These are phyloP conservation scores for Puccinia horiana DNA, from an alignment of 1,284 basidiomycete genomes.

Conservation along the genomic window DNA sequence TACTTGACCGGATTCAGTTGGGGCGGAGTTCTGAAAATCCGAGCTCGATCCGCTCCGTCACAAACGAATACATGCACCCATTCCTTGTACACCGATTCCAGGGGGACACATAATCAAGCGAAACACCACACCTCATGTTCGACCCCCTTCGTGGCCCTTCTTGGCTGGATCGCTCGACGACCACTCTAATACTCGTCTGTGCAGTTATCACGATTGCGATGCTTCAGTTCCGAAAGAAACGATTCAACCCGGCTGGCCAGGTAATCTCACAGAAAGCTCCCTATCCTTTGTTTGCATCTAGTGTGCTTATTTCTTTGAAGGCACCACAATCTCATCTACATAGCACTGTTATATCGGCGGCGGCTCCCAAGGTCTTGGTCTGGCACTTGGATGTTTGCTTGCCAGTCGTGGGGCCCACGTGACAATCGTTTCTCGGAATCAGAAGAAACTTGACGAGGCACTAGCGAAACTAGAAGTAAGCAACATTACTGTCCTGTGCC, in stretches of 20 bases:
- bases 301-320: neutral
- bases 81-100: too few species aligned
- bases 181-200: conserved; percentile 4
- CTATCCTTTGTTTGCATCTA: conserved; percentile 44
- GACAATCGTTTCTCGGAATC: conserved; percentile 75
- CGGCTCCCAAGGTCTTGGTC: conserved; percentile 76
- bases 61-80: too few species aligned
- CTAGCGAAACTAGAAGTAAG: conserved; percentile 68
- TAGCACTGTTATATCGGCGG: conserved; percentile 78
- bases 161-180: conserved; percentile 17
- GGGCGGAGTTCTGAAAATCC: too few species aligned
- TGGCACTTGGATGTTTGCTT: conserved; percentile 70
- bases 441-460: conserved; percentile 67
- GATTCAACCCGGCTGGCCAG: conserved; percentile 26
- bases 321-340: neutral
- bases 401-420: conserved; percentile 74
- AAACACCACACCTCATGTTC: too few species aligned
- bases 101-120: too few species aligned
- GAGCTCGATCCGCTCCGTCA: too few species aligned
- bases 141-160: neutral
- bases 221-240: conserved; percentile 32
- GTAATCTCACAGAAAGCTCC: neutral
- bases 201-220: conserved; percentile 29
- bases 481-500: neutral
- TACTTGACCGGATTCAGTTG: too few species aligned